Evolutionary conservation across 768 basidiomycete genomes (phyloP), one percentile per base, ranked within the genome.

Genomic region (Suillus luteus): DNA sequence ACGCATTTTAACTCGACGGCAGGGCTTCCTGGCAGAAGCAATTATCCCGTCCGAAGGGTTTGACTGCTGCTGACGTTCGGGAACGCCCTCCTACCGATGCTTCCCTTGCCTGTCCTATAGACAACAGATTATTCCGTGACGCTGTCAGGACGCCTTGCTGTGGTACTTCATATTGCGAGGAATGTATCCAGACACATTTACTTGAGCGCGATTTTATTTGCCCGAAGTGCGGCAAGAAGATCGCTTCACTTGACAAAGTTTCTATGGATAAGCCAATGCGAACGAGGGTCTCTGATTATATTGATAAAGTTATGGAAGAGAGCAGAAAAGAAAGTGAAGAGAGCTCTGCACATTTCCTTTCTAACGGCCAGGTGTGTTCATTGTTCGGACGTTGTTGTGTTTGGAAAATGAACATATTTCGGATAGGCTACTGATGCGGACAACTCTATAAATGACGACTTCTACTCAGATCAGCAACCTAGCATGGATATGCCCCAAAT

Each of bases 1-100:
- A 22, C 5, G n/a, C 17, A 11, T 37, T 43, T 37, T 7, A 64
- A 37, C 64, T 62, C 59, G 41, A 55, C 52, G 66, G 14, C 60
- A 98, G 96, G 49, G 94, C 84, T 61, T 91, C 95, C 19, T 99
- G 96, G 96, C 91, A 98, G 76, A 96, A 93, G 69, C 93, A 96
- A 76, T 86, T 92, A 31, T 81, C 87, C 10, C 85, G 90, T 60
- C 81, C 88, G 5, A 93, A 95, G 72, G 88, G 87, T 48, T 81
- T 97, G 27, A 93, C 95, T 2, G 90, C 86, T 64, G 89, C 89
- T 59, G 97, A 99, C 75, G 84, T 99, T 63, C 92, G 95, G 68
- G 95, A 97, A 70, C 85, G 87, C 59, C 81, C 86, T 14, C 92
- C 95, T 0, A 81, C 88, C 55, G 96, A 99, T 71, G 72, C 87